A percentile compares a stretch with the other conserved stretches of the same genome.
phyloP scores from a whole-genome alignment of 441 rosid genomes.

The Aleurites moluccanus region DNA sequence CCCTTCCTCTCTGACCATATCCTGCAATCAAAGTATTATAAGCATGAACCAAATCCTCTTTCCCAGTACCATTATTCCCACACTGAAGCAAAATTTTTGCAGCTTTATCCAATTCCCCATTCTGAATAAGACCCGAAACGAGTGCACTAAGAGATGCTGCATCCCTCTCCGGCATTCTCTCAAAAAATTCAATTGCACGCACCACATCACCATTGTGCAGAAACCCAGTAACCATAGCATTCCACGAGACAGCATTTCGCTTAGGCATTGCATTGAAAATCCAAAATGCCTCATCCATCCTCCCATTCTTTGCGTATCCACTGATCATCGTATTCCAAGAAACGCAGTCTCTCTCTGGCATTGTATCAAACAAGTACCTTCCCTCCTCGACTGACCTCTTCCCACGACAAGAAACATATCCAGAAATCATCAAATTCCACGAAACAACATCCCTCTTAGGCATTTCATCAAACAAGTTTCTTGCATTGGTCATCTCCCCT shows the following conservation, averaged over 20 bases:
- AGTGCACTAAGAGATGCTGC: slow-evolving; percentile 49
- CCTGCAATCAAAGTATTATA: slow-evolving; percentile 75
- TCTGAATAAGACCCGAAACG: slow-evolving; percentile 57
- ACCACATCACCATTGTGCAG: slow-evolving; percentile 42
- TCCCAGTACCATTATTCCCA: slow-evolving; percentile 24
- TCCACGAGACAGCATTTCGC: slow-evolving; percentile 54
- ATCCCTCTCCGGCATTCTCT: slow-evolving; percentile 51
- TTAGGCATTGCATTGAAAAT: slow-evolving; percentile 51
- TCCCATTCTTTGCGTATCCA: slow-evolving; percentile 56
- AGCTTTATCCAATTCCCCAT: slow-evolving; percentile 54
- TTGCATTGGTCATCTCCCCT: slow-evolving; percentile 48
- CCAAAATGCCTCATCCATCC: slow-evolving; percentile 45
- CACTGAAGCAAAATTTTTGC: slow-evolving; percentile 38
- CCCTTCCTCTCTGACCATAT: slow-evolving; percentile 52
- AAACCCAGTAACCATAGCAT: slow-evolving; percentile 54
- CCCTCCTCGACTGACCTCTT: slow-evolving; percentile 48
- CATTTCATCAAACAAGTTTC: slow-evolving; percentile 67
- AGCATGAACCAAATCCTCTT: slow-evolving; percentile 47
- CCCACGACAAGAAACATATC: slow-evolving; percentile 53
- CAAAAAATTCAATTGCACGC: slow-evolving; percentile 44
- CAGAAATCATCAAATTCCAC: slow-evolving; percentile 67
- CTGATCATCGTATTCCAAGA: slow-evolving; percentile 79
- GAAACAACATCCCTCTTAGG: slow-evolving; percentile 52
- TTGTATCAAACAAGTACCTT: slow-evolving; percentile 51
- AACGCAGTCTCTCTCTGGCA: slow-evolving; percentile 52